Base-by-base conservation (phyloP, 495 filamentous ascomycete genomes). In the Rusavskia elegans region DNA sequence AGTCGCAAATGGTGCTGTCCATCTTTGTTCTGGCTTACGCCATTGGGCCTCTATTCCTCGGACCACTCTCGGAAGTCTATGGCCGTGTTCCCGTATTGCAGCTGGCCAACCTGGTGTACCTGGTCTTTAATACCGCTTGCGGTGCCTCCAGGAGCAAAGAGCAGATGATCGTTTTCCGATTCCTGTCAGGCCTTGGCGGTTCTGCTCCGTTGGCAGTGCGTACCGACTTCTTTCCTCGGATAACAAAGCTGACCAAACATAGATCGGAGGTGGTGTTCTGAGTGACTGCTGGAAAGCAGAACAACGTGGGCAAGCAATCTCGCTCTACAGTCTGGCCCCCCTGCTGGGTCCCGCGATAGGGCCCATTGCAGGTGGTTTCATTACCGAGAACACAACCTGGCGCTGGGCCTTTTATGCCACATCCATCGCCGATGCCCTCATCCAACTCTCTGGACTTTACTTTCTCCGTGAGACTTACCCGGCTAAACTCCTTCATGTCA, bases 391-490 rank as follows among this genome's bases (percentile, higher is more conserved):
- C 45, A 81, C 75, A 11, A 79, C 72, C 1, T 86, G 83, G 83
- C 70, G 81, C 37, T 87, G 83, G 83, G 68, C 77, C 25, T 86
- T 87, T 67, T 77, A 74, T 62, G 66, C 73, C 8, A 78, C 77
- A 9, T 75, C 79, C 1, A 82, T 87, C 50, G 74, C 71, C 6
- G 79, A 80, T 57, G 79, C 61, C 2, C 20, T 79, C 10, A 75
- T 88, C 52, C 83, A 85, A 60, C 5, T 74, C 21, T 66, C 71
- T 2, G 85, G 83, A 3, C 51, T 87, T 4, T 77, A 86, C 60
- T 78, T 79, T 59, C 72, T 89, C 0, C 77, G 73, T 50, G 83
- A 87, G 63, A 85, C 83, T 7, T 87, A 87, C 64, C 70, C 71
- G 1, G 83, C 83, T 0, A 72, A 71, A 37, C 68, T 88, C 8